Evolutionary conservation across 768 basidiomycete genomes (phyloP).

Genomic region (Auriscalpium microsporum): DNA sequence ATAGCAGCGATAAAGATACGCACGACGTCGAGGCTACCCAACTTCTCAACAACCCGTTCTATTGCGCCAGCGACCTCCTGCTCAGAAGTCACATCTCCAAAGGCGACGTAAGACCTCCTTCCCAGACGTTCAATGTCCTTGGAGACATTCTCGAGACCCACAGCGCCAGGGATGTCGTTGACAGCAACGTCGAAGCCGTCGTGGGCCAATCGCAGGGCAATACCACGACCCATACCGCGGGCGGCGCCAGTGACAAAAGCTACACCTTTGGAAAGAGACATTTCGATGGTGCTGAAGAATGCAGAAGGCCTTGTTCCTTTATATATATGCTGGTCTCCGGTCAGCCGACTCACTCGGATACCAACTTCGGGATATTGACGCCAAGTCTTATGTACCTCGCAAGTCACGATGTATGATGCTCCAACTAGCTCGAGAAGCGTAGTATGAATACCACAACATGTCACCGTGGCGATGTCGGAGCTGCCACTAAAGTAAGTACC

Average conservation of each 20-base stretch:
- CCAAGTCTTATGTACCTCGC: too few relatives aligned
- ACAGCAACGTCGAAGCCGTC: slow-evolving; percentile 13
- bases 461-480: too few relatives aligned
- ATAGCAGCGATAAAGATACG: background rate
- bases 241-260: slow-evolving; percentile 16
- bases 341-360: too few relatives aligned
- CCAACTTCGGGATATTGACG: too few relatives aligned
- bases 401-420: too few relatives aligned
- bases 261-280: background rate
- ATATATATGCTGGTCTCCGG: too few relatives aligned
- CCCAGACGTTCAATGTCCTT: slow-evolving; percentile 5
- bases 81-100: slow-evolving; percentile 7
- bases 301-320: too few relatives aligned
- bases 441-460: too few relatives aligned
- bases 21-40: slow-evolving; percentile 11
- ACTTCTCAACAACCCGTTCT: background rate
- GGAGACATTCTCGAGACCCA: background rate
- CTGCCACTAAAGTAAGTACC: too few relatives aligned
- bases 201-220: slow-evolving; percentile 16
- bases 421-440: too few relatives aligned
- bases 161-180: slow-evolving; percentile 9
- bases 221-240: slow-evolving; percentile 13
- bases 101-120: background rate
- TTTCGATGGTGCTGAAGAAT: too few relatives aligned
- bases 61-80: slow-evolving; percentile 1